A percentile compares a stretch with the other conserved stretches of the same genome.
These are phyloP conservation scores for Diaporthe citrichinensis DNA, from an alignment of 2,329 filamentous ascomycete genomes.

Conservation along the genomic window DNA sequence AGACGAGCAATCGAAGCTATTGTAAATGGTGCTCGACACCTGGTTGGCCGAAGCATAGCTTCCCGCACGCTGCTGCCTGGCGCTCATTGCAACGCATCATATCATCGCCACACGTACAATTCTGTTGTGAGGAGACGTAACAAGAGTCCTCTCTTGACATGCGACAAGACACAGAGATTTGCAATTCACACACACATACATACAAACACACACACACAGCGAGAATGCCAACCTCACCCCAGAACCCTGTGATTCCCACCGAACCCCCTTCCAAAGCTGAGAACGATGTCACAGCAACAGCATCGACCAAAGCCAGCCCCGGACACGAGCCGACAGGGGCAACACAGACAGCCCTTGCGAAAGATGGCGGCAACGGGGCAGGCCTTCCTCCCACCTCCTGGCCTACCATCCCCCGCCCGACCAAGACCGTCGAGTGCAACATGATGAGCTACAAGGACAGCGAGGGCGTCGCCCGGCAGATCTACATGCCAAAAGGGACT, in stretches of 20 bases:
- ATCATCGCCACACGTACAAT: background rate
- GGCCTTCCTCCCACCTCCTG: no score
- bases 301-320: background rate
- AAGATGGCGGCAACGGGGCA: background rate
- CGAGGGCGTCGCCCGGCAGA: background rate
- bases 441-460: background rate
- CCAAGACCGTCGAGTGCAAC: conserved; percentile 22
- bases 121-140: background rate
- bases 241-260: background rate
- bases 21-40: background rate
- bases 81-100: background rate
- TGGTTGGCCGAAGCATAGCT: background rate
- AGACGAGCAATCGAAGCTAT: background rate
- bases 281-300: background rate
- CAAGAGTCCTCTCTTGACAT: background rate
- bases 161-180: background rate
- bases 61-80: background rate
- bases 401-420: background rate
- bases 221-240: background rate
- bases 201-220: background rate
- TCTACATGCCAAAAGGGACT: conserved; percentile 24
- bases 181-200: no score
- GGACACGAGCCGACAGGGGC: background rate
- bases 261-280: background rate
- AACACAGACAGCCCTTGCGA: background rate